Percentiles rank a stretch among this genome's conserved stretches.
phyloP scores from a whole-genome alignment of 805 yeast genomes.

The Lipomyces lipofer region DNA sequence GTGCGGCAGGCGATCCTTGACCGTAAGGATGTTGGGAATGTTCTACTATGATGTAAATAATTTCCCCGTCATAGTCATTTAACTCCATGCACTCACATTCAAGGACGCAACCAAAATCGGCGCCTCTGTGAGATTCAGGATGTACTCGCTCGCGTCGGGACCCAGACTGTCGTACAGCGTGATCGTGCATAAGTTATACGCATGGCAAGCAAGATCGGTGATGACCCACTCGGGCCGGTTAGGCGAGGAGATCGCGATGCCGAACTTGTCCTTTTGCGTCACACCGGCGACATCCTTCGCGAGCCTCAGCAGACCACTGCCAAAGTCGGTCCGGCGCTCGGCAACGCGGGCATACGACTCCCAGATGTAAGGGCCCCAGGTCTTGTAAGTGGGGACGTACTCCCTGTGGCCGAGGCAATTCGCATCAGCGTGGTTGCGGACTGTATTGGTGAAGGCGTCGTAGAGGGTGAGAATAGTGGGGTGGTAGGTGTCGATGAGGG shows the following conservation, averaged over 20 bases:
- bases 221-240: conserved; percentile 70
- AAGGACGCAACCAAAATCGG: conserved; percentile 61
- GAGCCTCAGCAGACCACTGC: conserved; percentile 54
- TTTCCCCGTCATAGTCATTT: neutral
- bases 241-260: conserved; percentile 56
- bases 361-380: conserved; percentile 48
- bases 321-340: conserved; percentile 49
- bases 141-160: conserved; percentile 61
- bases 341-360: conserved; percentile 48
- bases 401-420: conserved; percentile 46
- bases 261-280: conserved; percentile 45
- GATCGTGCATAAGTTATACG: conserved; percentile 54
- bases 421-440: conserved; percentile 16
- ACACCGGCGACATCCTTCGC: conserved; percentile 36
- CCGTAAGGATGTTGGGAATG: conserved; percentile 48
- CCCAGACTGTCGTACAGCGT: conserved; percentile 59
- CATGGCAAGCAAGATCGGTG: conserved; percentile 65
- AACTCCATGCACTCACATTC: conserved; percentile 34
- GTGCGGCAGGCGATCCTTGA: conserved; percentile 46
- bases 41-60: conserved; percentile 38
- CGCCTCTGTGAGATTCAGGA: conserved; percentile 59
- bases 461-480: conserved; percentile 26
- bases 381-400: conserved; percentile 41
- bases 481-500: conserved; percentile 33
- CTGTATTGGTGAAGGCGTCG: conserved; percentile 23